Base-by-base conservation (phyloP, 2,329 filamentous ascomycete species). In the Diaporthe sp. region DNA sequence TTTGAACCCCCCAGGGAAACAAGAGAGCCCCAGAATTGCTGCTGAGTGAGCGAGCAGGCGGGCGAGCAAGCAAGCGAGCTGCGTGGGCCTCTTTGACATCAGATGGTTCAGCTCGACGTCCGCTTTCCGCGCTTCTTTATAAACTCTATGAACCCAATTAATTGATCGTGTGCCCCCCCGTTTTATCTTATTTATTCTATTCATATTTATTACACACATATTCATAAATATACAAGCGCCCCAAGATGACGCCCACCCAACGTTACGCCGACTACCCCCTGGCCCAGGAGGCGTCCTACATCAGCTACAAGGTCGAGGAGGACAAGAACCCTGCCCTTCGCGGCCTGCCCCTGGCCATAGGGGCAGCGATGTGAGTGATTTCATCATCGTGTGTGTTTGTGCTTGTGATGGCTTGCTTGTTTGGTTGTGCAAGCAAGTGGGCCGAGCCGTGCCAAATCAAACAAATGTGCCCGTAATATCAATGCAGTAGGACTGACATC, bases 251-350 rank as follows among this genome's bases (percentile, higher is more conserved):
- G 31, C 58, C 75, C 22, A 31, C 49, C 5, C 70, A 58, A 34
- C 61, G 53, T 25, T 89, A 88, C 77, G 82, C 83, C 77, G 83
- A 87, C 78, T 87, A 89, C 73, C 87, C 87, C 68, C 82, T 81
- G 39, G 82, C 86, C 17, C 81, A 85, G 34, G 82, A 84, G 75
- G 82, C 83, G 13, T 83, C 84, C n/a, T 78, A 81, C 13, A 78
- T 83, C 47, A 78, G 76, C 31, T 84, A 82, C 73, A 79, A 77
- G 25, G 77, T 25, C 63, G 82, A 82, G 31, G 82, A 87, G 44
- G 89, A 91, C 77, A 87, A 89, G 55, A 95, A 96, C 81, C 94
- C 95, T 0, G 88, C 91, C 1, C 86, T 97, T 77, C 88, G 92
- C 73, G 95, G 95, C 7, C 84, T 88, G 44, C 83, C 91, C 10